These are phyloP conservation scores for Neonectria punicea DNA, from an alignment of 2,329 filamentous ascomycete genomes.

Conservation along the genomic window DNA sequence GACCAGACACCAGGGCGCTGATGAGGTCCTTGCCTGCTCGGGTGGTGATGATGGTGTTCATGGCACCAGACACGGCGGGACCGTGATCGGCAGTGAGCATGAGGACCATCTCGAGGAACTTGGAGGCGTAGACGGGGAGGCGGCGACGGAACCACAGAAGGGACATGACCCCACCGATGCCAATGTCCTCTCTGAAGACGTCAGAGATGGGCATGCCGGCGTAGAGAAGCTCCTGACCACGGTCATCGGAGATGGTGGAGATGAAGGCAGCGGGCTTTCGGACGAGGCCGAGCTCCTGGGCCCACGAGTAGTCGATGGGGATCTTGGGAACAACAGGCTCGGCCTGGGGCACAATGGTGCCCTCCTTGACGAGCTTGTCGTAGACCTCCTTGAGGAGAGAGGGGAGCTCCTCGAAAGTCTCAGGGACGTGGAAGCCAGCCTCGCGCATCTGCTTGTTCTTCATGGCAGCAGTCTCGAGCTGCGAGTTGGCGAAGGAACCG, in stretches of 20 bases:
- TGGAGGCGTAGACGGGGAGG: conserved; percentile 94
- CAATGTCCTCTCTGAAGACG: conserved; percentile 98
- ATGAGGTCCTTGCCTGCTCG: conserved; percentile 99
- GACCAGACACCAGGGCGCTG: conserved; percentile 92
- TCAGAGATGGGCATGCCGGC: conserved; percentile 99
- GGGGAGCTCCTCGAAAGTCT: conserved; percentile 97
- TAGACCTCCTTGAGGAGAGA: conserved; percentile 81
- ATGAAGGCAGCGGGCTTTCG: conserved; percentile 99
- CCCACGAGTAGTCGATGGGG: conserved; percentile 99
- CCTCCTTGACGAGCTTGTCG: conserved; percentile 85
- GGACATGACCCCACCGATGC: conserved; percentile 99
- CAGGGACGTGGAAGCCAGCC: conserved; percentile 91
- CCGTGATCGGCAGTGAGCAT: conserved; percentile 99
- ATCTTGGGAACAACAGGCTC: conserved; percentile 98
- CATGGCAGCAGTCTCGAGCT: conserved; percentile 93
- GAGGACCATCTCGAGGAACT: conserved; percentile 99
- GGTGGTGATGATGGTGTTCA: conserved; percentile 99
- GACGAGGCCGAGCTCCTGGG: conserved; percentile 98
- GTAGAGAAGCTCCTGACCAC: conserved; percentile 98
- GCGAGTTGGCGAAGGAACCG: conserved; percentile 98
- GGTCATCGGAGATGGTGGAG: conserved; percentile 99
- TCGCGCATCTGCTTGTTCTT: conserved; percentile 99
- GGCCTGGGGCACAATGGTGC: conserved; percentile 83
- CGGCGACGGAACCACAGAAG: conserved; percentile 99
- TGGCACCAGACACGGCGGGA: conserved; percentile 97